Evolutionary conservation across 345 rosid genomes (phyloP), one percentile per base, ranked within the genome.

Genomic region (Anacardium occidentale): DNA sequence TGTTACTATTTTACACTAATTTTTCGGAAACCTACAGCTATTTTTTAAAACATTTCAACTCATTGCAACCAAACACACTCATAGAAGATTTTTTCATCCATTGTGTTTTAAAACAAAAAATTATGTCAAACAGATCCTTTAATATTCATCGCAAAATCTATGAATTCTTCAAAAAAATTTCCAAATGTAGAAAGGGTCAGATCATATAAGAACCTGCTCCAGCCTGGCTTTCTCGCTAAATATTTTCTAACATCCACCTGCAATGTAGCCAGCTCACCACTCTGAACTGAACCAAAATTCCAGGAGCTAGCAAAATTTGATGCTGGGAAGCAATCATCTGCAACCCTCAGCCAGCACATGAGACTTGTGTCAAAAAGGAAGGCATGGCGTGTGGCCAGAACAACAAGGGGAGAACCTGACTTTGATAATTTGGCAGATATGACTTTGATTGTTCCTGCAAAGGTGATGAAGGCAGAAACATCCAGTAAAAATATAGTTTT

Each of bases 251-350:
- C 94, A 83, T 95, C 98, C 75, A 91, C 94, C 83, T 95, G 99
- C 71, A 95, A 80, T 22, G 93, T 82, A 74, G 98, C 98, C 70
- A 95, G 89, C 91, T 95, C 99, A 4, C 98, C 98, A 50, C 81
- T 90, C 76, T 90, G 98, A 78, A 79, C 74, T 7, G 92, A 88
- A 66, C 98, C 93, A 79, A 93, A 78, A 87, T 85, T 93, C 98
- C 93, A 90, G 68, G 99, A 92, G 84, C 90, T 91, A 29, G 94
- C 81, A 77, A 93, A 96, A 84, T 88, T 96, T 56, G 99, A 96
- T 60, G 98, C 96, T 44, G 99, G 98, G 82, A 96, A 96, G 83
- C 98, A 96, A 78, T 96, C 99, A 77, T 96, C 99, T 32, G 92
- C 98, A 62, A 91, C 96, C 83, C 99, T 88, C 79, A 96, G 82